These are phyloP conservation scores for Irpex sp. DNA, from an alignment of 1,284 basidiomycete genomes.

Conservation along the genomic window DNA sequence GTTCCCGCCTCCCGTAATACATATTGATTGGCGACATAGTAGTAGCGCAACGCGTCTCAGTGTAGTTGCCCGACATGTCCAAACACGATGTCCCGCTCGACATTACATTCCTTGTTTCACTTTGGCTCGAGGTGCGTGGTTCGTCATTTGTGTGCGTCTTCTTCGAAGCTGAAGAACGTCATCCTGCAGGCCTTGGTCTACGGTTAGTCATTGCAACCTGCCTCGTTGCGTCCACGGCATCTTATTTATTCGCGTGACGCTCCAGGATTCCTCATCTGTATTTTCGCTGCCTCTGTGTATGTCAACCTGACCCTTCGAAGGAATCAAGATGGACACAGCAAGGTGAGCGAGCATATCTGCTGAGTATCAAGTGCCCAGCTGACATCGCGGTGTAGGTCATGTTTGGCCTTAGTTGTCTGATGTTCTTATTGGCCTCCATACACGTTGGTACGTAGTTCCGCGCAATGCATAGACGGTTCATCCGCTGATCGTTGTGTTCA, in stretches of 20 bases:
- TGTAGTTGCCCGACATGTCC: constrained; percentile 2
- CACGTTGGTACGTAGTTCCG: constrained; percentile 12
- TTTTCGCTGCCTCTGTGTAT: constrained; percentile 16
- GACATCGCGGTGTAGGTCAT: constrained; percentile 9
- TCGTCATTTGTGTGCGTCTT: neutral
- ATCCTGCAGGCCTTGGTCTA: constrained; percentile 14
- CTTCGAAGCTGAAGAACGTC: neutral
- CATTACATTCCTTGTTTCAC: constrained; percentile 16
- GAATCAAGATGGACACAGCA: constrained; percentile 15
- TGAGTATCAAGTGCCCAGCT: neutral
- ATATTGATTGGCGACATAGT: neutral
- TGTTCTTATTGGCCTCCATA: constrained; percentile 16
- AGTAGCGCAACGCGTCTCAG: neutral
- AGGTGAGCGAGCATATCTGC: constrained; percentile 3
- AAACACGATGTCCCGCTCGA: constrained; percentile 15
- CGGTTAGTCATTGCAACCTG: constrained; percentile 7
- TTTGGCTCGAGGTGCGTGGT: constrained; percentile 17
- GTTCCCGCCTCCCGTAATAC: neutral
- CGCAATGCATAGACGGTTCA: neutral
- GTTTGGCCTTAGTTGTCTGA: constrained; percentile 13
- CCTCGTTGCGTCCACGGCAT: neutral
- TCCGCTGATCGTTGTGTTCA: constrained; percentile 5
- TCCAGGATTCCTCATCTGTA: constrained; percentile 16
- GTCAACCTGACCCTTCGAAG: constrained; percentile 16
- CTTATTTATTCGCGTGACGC: neutral